phyloP scores from a whole-genome alignment of 2,329 filamentous ascomycete species.

The Coniosporium uncinatum region DNA sequence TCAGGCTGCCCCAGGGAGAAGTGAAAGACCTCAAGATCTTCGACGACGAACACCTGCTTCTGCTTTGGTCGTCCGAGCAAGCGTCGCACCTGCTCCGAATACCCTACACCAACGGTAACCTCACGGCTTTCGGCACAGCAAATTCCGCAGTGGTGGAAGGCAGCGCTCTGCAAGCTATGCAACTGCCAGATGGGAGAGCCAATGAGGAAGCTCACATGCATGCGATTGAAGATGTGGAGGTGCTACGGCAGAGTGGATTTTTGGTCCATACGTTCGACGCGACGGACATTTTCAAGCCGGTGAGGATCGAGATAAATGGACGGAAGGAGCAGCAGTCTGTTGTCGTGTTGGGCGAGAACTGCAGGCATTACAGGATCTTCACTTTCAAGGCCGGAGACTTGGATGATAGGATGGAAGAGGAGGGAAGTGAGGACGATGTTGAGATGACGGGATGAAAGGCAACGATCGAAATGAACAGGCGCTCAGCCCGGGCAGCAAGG shows the following conservation, averaged over 20 bases:
- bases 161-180: conserved; percentile 3
- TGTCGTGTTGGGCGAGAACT: conserved; percentile 48
- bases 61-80: conserved; percentile 41
- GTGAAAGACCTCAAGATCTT: conserved; percentile 64
- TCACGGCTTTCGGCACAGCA: background rate
- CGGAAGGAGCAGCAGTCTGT: conserved; percentile 44
- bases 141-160: background rate
- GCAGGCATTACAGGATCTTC: conserved; percentile 47
- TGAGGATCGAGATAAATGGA: conserved; percentile 48
- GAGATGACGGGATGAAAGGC: conserved; percentile 7
- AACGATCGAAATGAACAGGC: no score
- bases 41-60: conserved; percentile 52
- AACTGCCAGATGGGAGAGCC: background rate
- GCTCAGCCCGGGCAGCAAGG: no score
- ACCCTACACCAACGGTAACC: background rate
- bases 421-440: conserved; percentile 1
- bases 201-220: background rate
- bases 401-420: background rate
- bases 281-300: conserved; percentile 38
- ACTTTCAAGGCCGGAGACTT: conserved; percentile 39
- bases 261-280: conserved; percentile 40
- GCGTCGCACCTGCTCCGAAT: background rate
- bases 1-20: conserved; percentile 25
- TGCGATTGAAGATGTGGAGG: background rate
- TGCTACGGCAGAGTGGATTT: conserved; percentile 9